These are phyloP conservation scores for Colletotrichum sp. DNA, from an alignment of 2,329 filamentous ascomycete species.

Conservation along the genomic window DNA sequence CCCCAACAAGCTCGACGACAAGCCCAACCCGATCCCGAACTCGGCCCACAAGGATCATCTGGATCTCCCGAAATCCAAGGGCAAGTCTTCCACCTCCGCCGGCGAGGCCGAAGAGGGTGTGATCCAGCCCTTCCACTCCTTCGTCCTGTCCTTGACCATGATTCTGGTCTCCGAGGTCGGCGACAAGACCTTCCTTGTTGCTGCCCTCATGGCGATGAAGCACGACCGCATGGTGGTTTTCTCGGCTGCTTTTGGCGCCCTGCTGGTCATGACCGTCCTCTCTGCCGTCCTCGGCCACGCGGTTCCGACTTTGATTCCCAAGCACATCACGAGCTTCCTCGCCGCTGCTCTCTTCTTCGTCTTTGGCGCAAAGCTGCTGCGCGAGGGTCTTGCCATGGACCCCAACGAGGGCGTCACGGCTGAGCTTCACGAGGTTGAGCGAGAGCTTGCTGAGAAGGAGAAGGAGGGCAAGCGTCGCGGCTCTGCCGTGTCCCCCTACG, in stretches of 20 bases:
- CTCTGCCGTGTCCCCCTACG: slow-evolving; percentile 75
- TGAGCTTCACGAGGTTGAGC: slow-evolving; percentile 97
- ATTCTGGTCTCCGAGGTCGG: slow-evolving; percentile 96
- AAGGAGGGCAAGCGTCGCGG: slow-evolving; percentile 71
- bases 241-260: slow-evolving; percentile 88
- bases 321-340: slow-evolving; percentile 87
- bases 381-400: slow-evolving; percentile 88
- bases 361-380: slow-evolving; percentile 84
- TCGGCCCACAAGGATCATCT: slow-evolving; percentile 70
- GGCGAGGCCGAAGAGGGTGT: slow-evolving; percentile 58
- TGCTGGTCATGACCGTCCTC: slow-evolving; percentile 93
- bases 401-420: slow-evolving; percentile 90
- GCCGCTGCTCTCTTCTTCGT: slow-evolving; percentile 86
- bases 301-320: slow-evolving; percentile 87
- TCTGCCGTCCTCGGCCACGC: slow-evolving; percentile 93
- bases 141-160: slow-evolving; percentile 92
- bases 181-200: slow-evolving; percentile 98
- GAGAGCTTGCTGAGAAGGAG: slow-evolving; percentile 93
- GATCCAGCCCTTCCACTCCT: slow-evolving; percentile 85
- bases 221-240: slow-evolving; percentile 94
- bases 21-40: slow-evolving; percentile 71
- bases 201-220: slow-evolving; percentile 98
- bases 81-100: slow-evolving; percentile 31
- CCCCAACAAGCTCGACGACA: slow-evolving; percentile 78
- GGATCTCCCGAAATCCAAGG: slow-evolving; percentile 47